Conservation (phyloP, 1,284 basidiomycete genomes). For the Ceratobasidium sp. region DNA sequence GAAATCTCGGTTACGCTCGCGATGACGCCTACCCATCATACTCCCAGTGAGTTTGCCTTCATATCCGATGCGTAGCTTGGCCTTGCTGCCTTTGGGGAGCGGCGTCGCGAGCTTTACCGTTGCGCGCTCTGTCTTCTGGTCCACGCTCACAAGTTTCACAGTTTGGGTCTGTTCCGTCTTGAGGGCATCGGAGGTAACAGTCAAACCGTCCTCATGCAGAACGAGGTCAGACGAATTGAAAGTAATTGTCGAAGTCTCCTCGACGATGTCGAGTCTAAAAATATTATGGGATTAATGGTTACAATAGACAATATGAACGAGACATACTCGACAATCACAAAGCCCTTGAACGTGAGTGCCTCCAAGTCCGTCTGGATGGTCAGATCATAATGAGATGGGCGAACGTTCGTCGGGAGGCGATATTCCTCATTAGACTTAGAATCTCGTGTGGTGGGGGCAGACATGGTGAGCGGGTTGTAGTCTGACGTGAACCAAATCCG, state of each 20-base stretch:
- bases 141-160: not conserved
- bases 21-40: not conserved
- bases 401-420: constrained; percentile 30
- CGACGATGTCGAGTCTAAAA: constrained; percentile 7
- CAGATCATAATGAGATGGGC: constrained; percentile 60
- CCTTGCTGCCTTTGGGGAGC: not conserved
- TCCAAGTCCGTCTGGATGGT: constrained; percentile 62
- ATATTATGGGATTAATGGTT: not conserved
- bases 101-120: not conserved
- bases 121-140: not conserved
- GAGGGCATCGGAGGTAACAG: not conserved
- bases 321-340: constrained; percentile 55
- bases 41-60: constrained; percentile 3
- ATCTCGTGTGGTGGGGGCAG: constrained; percentile 33
- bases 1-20: not conserved
- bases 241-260: not conserved
- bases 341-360: constrained; percentile 57
- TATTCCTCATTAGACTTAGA: too few relatives aligned
- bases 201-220: not conserved
- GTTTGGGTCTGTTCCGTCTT: not conserved
- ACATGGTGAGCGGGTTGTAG: constrained; percentile 28
- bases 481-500: constrained; percentile 41
- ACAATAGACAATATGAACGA: not conserved
- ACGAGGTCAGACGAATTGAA: not conserved
- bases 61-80: constrained; percentile 4